phyloP scores from a whole-genome alignment of 805 yeast species.

The Wickerhamiella siamensis region DNA sequence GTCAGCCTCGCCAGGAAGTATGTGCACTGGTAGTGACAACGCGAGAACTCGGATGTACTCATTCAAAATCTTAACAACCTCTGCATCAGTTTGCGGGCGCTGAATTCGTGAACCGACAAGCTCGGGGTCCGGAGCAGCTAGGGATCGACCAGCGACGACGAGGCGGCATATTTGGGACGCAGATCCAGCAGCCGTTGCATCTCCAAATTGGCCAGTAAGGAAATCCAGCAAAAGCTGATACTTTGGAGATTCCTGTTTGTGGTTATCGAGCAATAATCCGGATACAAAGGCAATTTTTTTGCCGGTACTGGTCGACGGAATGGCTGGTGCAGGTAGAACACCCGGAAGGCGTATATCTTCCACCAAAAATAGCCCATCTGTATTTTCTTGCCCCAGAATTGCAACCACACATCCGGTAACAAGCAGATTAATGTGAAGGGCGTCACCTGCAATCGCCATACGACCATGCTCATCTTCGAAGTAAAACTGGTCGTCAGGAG shows the following conservation, averaged over 20 bases:
- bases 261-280: conserved; percentile 48
- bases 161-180: conserved; percentile 31
- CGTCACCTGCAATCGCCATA: conserved; percentile 50
- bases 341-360: conserved; percentile 67
- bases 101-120: conserved; percentile 15
- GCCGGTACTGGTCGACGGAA: neutral
- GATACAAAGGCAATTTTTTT: conserved; percentile 52
- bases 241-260: conserved; percentile 23
- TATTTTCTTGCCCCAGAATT: conserved; percentile 69
- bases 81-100: conserved; percentile 11
- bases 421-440: conserved; percentile 36
- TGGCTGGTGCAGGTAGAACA: conserved; percentile 24
- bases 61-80: conserved; percentile 32
- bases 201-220: conserved; percentile 42
- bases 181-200: conserved; percentile 27
- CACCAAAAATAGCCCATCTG: conserved; percentile 71
- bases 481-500: conserved; percentile 42
- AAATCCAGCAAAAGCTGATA: conserved; percentile 49
- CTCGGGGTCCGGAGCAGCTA: conserved; percentile 22
- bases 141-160: conserved; percentile 62
- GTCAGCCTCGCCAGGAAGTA: conserved; percentile 77
- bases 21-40: conserved; percentile 47
- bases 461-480: conserved; percentile 91
- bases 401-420: conserved; percentile 89
- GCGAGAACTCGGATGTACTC: conserved; percentile 41